These are phyloP conservation scores for Takashimella tepidaria DNA, from an alignment of 1,284 basidiomycete genomes.

Conservation along the genomic window DNA sequence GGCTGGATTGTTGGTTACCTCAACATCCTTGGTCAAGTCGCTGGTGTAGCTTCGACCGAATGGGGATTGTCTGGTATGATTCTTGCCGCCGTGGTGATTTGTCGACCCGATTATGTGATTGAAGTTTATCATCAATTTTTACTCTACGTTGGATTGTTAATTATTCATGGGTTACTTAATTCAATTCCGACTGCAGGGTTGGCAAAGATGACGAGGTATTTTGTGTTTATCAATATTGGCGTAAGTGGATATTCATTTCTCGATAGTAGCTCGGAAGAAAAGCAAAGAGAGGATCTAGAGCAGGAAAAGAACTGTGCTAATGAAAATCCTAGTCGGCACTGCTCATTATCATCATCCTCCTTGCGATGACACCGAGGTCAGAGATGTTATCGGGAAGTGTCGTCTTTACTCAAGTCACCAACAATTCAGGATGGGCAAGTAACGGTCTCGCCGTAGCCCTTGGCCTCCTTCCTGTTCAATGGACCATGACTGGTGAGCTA, in stretches of 20 bases:
- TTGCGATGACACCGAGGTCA: conserved; percentile 66
- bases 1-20: conserved; percentile 70
- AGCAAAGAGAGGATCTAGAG: too few species aligned
- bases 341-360: conserved; percentile 72
- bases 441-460: conserved; percentile 79
- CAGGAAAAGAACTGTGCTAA: not conserved
- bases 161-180: conserved; percentile 64
- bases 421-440: conserved; percentile 69
- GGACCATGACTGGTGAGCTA: conserved; percentile 59
- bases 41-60: conserved; percentile 56
- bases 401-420: conserved; percentile 57
- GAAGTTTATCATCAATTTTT: conserved; percentile 61
- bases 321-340: conserved; percentile 22
- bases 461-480: conserved; percentile 83
- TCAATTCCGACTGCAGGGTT: conserved; percentile 75
- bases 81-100: conserved; percentile 48
- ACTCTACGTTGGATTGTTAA: conserved; percentile 63
- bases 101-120: conserved; percentile 36
- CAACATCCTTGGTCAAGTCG: conserved; percentile 68
- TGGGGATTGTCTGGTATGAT: conserved; percentile 83
- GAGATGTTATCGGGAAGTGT: conserved; percentile 76
- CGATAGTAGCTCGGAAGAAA: too few species aligned
- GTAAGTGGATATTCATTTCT: conserved; percentile 51
- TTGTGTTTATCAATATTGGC: conserved; percentile 83
- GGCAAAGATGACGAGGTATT: conserved; percentile 68